A percentile compares a stretch with the other conserved stretches of the same genome.
phyloP scores from a whole-genome alignment of 2,329 filamentous ascomycete species.

The Clarireedia hainanense region DNA sequence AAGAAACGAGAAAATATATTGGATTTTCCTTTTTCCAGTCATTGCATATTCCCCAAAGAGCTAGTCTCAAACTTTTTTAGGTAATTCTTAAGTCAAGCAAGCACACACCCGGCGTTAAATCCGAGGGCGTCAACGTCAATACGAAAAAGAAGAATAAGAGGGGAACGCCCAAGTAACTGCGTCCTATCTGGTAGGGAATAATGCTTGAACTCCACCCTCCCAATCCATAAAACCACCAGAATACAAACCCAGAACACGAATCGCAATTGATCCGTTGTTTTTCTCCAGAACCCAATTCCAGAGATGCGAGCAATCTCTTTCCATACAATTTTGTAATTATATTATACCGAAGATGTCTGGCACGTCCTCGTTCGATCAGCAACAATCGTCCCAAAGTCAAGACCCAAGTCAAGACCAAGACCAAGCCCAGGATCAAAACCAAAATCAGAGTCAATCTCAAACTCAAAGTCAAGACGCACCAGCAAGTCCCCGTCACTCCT shows the following conservation, averaged over 20 bases:
- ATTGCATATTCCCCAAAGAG: too few relatives aligned
- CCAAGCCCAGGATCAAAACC: background rate
- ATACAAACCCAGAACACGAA: background rate
- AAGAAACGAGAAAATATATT: too few relatives aligned
- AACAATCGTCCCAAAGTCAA: background rate
- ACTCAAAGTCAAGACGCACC: slow-evolving; percentile 1
- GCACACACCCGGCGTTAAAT: background rate
- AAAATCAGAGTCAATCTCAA: background rate
- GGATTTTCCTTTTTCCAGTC: too few relatives aligned
- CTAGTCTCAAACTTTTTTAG: background rate
- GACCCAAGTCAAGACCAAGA: background rate
- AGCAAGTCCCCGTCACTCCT: slow-evolving; percentile 5
- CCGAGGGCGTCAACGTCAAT: background rate
- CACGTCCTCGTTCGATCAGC: slow-evolving; percentile 13
- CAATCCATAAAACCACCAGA: background rate
- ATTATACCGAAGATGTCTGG: slow-evolving; percentile 11
- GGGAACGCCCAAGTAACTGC: background rate
- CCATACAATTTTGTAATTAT: background rate
- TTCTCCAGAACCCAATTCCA: background rate
- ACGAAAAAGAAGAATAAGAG: slow-evolving; percentile 4
- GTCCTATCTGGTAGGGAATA: background rate
- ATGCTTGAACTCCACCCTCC: background rate
- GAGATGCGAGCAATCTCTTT: background rate
- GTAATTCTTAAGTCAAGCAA: background rate
- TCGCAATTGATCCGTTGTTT: slow-evolving; percentile 1